Conservation (phyloP, 169 alveolate species). For the Cryptosporidium meleagridis region DNA sequence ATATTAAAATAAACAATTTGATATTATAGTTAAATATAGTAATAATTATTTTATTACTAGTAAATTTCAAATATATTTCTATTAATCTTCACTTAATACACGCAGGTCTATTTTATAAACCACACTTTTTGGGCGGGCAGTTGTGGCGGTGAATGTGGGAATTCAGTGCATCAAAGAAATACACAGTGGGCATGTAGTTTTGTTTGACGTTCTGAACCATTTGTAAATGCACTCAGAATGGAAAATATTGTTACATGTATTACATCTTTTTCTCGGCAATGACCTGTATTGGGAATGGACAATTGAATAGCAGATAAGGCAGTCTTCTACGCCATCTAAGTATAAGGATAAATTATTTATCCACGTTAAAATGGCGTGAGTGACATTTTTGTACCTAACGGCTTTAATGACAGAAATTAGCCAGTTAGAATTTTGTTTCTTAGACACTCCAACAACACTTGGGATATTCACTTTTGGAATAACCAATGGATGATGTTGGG, state of each 20-base stretch:
- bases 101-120: not conserved
- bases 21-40: not conserved
- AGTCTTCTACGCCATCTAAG: conserved; percentile 76
- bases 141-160: not conserved
- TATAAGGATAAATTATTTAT: conserved; percentile 55
- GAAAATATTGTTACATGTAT: conserved; percentile 77
- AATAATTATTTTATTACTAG: not conserved
- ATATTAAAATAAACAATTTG: not conserved
- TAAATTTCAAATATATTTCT: not conserved
- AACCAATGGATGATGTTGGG: conserved; percentile 45
- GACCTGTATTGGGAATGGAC: conserved; percentile 78
- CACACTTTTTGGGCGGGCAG: not conserved
- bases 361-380: conserved; percentile 64
- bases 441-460: conserved; percentile 43
- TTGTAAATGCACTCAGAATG: conserved; percentile 82
- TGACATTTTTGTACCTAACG: conserved; percentile 29
- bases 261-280: conserved; percentile 75
- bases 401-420: conserved; percentile 57
- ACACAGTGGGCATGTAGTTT: conserved; percentile 85
- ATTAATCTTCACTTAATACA: not conserved
- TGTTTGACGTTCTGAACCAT: conserved; percentile 83
- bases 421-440: conserved; percentile 62
- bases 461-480: conserved; percentile 56
- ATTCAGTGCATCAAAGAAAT: conserved; percentile 29
- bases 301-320: conserved; percentile 78